Evolutionary conservation across 345 rosid species (phyloP).

Genomic region (Lumnitzera littorea): DNA sequence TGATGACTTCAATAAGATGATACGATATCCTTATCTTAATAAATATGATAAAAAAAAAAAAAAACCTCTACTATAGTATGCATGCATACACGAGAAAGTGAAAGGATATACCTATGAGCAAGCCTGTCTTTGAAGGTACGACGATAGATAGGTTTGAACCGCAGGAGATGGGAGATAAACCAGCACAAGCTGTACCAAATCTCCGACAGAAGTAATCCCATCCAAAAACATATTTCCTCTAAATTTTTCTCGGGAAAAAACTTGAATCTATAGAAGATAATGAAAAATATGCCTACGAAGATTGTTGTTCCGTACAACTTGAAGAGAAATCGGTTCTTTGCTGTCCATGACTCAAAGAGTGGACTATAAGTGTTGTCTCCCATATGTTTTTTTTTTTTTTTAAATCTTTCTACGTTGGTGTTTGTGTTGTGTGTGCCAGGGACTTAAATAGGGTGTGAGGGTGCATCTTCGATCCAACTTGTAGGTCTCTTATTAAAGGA

Average conservation of each 20-base stretch:
- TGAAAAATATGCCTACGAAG: background rate
- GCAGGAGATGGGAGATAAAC: constrained; percentile 10
- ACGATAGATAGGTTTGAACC: constrained; percentile 18
- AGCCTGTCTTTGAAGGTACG: constrained; percentile 23
- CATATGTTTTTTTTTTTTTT: no score
- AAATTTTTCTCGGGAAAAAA: constrained; percentile 1
- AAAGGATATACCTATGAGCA: constrained; percentile 7
- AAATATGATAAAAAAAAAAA: background rate
- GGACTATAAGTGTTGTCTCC: background rate
- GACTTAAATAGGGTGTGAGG: no score
- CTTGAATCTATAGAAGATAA: constrained; percentile 4
- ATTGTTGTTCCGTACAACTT: constrained; percentile 1
- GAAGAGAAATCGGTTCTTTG: constrained; percentile 5
- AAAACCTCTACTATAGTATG: no score
- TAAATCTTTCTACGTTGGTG: no score
- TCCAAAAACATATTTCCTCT: constrained; percentile 17
- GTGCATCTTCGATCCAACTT: no score
- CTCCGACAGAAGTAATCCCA: constrained; percentile 21
- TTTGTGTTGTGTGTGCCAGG: no score
- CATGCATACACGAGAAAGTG: background rate
- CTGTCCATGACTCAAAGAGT: constrained; percentile 11
- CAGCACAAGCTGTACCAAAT: constrained; percentile 26
- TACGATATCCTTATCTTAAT: no score
- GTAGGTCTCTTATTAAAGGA: no score
- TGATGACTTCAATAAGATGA: no score